Conservation (phyloP, 805 yeast species). For the Ogataea pini region DNA sequence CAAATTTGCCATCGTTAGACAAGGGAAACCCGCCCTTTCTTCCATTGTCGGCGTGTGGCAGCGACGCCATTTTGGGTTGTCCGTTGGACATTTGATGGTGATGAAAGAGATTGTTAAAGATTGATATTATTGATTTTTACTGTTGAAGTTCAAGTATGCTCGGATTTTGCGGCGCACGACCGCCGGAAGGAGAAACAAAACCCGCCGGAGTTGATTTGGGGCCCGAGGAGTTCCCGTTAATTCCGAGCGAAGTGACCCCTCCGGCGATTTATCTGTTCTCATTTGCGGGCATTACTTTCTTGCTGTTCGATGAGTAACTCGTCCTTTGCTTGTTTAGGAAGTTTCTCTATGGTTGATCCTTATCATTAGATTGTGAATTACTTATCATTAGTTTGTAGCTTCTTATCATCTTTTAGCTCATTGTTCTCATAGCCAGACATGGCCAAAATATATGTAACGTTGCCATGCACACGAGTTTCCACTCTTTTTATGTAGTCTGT, state of each 20-base stretch:
- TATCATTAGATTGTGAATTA: too few species aligned
- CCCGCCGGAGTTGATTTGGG: constrained; percentile 3
- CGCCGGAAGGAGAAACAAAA: constrained; percentile 2
- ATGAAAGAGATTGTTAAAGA: not conserved
- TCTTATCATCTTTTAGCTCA: too few species aligned
- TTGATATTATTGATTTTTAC: not conserved
- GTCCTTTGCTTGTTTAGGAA: too few species aligned
- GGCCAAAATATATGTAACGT: too few species aligned
- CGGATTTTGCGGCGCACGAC: constrained; percentile 9
- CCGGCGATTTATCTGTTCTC: too few species aligned
- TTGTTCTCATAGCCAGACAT: too few species aligned
- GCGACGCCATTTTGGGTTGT: not conserved
- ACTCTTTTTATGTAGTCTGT: too few species aligned
- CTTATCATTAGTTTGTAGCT: too few species aligned
- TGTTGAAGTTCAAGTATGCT: not conserved
- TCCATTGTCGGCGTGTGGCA: not conserved
- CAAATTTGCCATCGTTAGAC: not conserved
- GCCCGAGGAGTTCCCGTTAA: constrained; percentile 10
- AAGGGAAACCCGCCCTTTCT: not conserved
- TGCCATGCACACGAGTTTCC: too few species aligned
- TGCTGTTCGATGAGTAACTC: too few species aligned
- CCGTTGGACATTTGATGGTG: not conserved
- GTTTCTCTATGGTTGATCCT: too few species aligned
- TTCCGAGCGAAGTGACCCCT: constrained; percentile 7
- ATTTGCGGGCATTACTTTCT: too few species aligned